Evolutionary conservation across 2,329 filamentous ascomycete genomes (phyloP).

Genomic region (Aspergillus proliferans): DNA sequence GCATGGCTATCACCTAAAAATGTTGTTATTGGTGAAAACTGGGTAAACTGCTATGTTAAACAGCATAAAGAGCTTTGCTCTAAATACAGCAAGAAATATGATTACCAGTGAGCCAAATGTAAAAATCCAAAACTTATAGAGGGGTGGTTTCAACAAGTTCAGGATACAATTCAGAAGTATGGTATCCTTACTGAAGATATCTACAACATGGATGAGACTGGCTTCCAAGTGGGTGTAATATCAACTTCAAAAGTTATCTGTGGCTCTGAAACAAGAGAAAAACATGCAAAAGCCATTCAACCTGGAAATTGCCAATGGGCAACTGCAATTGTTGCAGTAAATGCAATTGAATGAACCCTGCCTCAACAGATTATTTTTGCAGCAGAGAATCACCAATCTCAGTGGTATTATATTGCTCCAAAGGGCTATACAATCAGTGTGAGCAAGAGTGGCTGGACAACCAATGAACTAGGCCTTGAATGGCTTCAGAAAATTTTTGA

Average conservation of each 20-base stretch:
- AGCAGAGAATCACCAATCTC: no score
- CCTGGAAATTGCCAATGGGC: conserved; percentile 5
- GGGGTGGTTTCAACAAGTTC: neutral
- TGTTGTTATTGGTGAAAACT: no score
- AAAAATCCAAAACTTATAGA: conserved; percentile 1
- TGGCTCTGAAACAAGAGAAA: conserved; percentile 1
- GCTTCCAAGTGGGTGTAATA: conserved; percentile 4
- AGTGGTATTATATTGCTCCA: no score
- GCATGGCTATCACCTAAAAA: no score
- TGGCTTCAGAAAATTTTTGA: no score
- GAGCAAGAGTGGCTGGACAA: no score
- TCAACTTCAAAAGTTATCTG: conserved; percentile 6
- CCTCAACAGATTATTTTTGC: no score
- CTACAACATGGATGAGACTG: conserved; percentile 7
- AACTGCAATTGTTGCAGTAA: conserved; percentile 8
- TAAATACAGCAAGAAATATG: no score
- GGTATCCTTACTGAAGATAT: neutral
- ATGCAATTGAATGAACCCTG: neutral
- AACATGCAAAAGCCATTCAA: conserved; percentile 3
- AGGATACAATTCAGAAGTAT: neutral
- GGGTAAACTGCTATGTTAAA: no score
- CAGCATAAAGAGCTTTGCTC: no score
- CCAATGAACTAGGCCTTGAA: no score
- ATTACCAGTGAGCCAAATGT: neutral
- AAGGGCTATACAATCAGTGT: no score